Percentiles rank a stretch among this genome's conserved stretches.
Conservation (phyloP, 805 yeast genomes). For the Komagataella ulmi region DNA sequence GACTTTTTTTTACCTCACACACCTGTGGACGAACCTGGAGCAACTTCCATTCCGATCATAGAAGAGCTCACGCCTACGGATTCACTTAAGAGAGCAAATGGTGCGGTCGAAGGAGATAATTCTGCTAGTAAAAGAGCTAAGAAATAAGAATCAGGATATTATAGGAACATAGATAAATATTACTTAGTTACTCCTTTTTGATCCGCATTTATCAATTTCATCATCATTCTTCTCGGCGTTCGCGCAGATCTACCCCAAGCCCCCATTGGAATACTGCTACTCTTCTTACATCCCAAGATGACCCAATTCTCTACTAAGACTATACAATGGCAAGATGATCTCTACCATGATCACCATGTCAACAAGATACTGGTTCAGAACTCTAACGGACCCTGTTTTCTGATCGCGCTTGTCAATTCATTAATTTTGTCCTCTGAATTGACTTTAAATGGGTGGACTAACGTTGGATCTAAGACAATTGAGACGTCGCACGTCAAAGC, state of each 20-base stretch:
- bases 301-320: conserved; percentile 14
- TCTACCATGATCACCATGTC: conserved; percentile 12
- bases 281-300: neutral
- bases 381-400: conserved; percentile 79
- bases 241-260: neutral
- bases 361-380: conserved; percentile 64
- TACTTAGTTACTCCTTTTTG: neutral
- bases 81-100: neutral
- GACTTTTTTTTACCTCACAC: conserved; percentile 17
- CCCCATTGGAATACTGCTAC: neutral
- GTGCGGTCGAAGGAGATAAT: neutral
- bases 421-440: conserved; percentile 37
- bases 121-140: neutral
- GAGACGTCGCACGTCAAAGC: neutral
- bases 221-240: neutral
- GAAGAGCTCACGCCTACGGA: neutral
- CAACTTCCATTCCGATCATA: neutral
- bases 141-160: neutral
- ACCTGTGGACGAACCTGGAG: conserved; percentile 8
- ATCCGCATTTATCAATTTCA: neutral
- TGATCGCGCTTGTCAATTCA: conserved; percentile 66
- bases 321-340: conserved; percentile 13
- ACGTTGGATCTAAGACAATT: conserved; percentile 4
- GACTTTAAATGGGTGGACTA: conserved; percentile 9
- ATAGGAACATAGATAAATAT: neutral